These are phyloP conservation scores for Thielaviopsis ethacetica DNA, from an alignment of 2,329 filamentous ascomycete species.

Conservation along the genomic window DNA sequence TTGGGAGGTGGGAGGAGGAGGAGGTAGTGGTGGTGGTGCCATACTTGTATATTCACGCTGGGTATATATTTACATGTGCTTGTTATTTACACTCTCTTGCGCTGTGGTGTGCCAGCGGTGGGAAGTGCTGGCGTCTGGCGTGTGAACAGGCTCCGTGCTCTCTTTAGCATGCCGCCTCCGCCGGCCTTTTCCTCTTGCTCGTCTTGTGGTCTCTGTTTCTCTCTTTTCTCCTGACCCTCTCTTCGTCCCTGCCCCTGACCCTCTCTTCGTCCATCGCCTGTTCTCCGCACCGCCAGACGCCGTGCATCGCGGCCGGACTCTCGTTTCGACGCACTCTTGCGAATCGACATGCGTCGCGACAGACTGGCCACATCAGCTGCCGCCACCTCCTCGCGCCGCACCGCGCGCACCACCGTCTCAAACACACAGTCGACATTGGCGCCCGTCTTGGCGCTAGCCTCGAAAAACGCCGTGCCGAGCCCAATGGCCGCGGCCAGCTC, in stretches of 20 bases:
- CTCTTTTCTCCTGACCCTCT: not conserved
- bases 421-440: slow-evolving; percentile 54
- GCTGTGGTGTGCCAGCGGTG: too few species aligned
- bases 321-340: not conserved
- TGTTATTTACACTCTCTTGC: not conserved
- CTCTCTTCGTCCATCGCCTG: too few species aligned
- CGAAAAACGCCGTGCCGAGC: slow-evolving; percentile 53
- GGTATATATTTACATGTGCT: not conserved
- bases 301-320: not conserved
- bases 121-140: too few species aligned
- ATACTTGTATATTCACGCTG: not conserved
- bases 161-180: not conserved
- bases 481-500: slow-evolving; percentile 43
- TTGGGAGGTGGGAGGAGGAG: not conserved
- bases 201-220: not conserved
- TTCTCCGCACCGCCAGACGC: too few species aligned
- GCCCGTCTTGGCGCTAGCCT: slow-evolving; percentile 56
- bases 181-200: not conserved
- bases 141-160: not conserved
- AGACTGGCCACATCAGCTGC: slow-evolving; percentile 8
- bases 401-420: slow-evolving; percentile 34
- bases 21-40: too few species aligned
- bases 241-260: too few species aligned
- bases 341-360: not conserved
- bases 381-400: not conserved